These are phyloP conservation scores for Zopfochytrium polystomum DNA, from an alignment of 371 early-diverging fungal genomes.

Conservation along the genomic window DNA sequence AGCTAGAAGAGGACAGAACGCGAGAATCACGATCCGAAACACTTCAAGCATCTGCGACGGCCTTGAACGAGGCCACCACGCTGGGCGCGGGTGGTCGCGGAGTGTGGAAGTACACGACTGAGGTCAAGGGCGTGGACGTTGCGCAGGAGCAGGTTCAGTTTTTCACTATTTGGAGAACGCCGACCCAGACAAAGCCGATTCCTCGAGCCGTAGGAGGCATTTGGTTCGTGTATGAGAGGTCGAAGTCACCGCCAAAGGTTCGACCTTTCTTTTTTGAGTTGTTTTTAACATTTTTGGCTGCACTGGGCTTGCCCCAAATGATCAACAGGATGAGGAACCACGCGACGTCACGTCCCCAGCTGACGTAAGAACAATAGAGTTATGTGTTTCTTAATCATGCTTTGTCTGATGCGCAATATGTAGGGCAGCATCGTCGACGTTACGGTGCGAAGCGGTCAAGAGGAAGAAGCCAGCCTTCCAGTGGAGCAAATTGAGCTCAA, in stretches of 20 bases:
- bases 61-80: too few relatives aligned
- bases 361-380: not conserved
- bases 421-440: not conserved
- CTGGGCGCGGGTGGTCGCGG: slow-evolving; percentile 18
- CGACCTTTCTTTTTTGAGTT: too few relatives aligned
- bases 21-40: too few relatives aligned
- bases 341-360: too few relatives aligned
- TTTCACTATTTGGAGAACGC: slow-evolving; percentile 23
- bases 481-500: not conserved
- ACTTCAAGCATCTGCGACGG: too few relatives aligned
- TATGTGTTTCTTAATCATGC: not conserved
- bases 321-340: too few relatives aligned
- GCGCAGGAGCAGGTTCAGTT: slow-evolving; percentile 13
- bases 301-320: too few relatives aligned
- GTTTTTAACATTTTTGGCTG: too few relatives aligned
- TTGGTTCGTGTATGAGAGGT: slow-evolving; percentile 22
- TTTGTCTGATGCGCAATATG: not conserved
- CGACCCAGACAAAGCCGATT: slow-evolving; percentile 16
- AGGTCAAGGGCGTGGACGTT: slow-evolving; percentile 8
- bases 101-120: slow-evolving; percentile 25
- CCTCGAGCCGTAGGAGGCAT: slow-evolving; percentile 23
- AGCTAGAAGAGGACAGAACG: too few relatives aligned
- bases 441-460: not conserved
- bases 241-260: not conserved
- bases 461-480: not conserved